Evolutionary conservation across 306 rosid genomes (phyloP), one percentile per base, ranked within the genome.

Genomic region (Begonia fuchsioides): DNA sequence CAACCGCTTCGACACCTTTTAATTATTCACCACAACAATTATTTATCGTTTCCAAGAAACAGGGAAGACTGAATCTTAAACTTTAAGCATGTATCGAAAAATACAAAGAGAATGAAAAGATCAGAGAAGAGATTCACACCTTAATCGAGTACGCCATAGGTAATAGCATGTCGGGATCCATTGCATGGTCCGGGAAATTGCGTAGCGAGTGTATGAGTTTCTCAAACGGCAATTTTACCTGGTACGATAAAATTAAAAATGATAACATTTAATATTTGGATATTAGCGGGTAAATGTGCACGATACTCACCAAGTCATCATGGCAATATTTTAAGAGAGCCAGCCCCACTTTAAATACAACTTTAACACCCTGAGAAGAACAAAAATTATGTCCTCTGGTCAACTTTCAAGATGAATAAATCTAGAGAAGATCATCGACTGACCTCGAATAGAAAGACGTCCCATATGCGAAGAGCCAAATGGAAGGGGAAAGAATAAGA

Each of bases 381-480:
- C 12, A 59, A 64, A 46, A 60, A 64, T 46, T 43, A 47, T 51
- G 19, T 54, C 19, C 26, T 65, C 9, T 13, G 12, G 39, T 43
- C 19, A 43, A 53, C 8, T 49, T 70, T 45, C 52, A 19, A 39
- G 49, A 43, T 52, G 43, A 53, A 54, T 40, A 32, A 32, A 13
- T 12, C 35, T n/a, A 15, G 39, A 49, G 18, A 32, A 59, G 39
- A 64, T 44, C 17, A 55, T 38, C 15, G 11, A 52, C 95, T 61
- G 71, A 90, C 95, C 97, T 90, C 98, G 6, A 17, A 69, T 20
- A 90, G 92, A 77, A 90, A 90, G 50, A 85, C 98, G 64, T 90
- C 98, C 98, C 98, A 90, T 47, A 90, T 85, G 68, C 96, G 82
- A 58, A 90, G 93, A 67, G 98, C 96, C 70, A 90, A 69, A 69